Evolutionary conservation across 1,139 yeast species (phyloP).

Genomic region (Debaryomyces subglobosus): DNA sequence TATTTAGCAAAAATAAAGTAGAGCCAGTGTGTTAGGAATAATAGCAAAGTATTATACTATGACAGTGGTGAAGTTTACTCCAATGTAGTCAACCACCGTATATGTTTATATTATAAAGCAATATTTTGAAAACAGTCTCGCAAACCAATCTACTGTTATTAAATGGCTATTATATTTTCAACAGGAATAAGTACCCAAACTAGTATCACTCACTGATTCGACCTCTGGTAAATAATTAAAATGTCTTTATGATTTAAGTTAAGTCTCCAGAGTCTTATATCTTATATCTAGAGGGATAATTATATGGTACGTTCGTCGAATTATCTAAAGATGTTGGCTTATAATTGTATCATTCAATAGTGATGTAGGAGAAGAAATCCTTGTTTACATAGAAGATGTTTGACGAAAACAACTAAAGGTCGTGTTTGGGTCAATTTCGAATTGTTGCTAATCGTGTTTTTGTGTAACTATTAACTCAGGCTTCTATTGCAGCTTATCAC

Average conservation of each 20-base stretch:
- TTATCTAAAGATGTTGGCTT: not conserved
- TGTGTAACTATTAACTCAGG: not conserved
- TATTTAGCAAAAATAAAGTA: not conserved
- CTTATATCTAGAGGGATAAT: not conserved
- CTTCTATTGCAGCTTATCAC: slow-evolving; percentile 4
- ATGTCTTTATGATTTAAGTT: not conserved
- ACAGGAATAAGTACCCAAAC: not conserved
- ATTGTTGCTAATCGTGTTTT: slow-evolving; percentile 4
- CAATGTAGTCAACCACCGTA: not conserved
- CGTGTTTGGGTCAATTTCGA: not conserved
- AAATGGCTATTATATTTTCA: not conserved
- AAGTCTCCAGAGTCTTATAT: not conserved
- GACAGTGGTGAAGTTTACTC: not conserved
- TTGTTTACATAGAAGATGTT: slow-evolving; percentile 4
- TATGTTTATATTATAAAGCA: slow-evolving; percentile 1
- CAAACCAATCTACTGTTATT: not conserved
- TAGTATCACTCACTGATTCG: not conserved
- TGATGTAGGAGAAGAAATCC: slow-evolving; percentile 1
- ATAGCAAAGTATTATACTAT: not conserved
- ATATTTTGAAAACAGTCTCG: not conserved
- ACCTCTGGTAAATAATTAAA: not conserved
- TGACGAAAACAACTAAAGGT: slow-evolving; percentile 3
- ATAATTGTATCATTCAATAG: not conserved
- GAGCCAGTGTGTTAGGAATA: not conserved
- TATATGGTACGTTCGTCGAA: not conserved